These are phyloP conservation scores for Kwoniella pini DNA, from an alignment of 768 basidiomycete species.

Conservation along the genomic window DNA sequence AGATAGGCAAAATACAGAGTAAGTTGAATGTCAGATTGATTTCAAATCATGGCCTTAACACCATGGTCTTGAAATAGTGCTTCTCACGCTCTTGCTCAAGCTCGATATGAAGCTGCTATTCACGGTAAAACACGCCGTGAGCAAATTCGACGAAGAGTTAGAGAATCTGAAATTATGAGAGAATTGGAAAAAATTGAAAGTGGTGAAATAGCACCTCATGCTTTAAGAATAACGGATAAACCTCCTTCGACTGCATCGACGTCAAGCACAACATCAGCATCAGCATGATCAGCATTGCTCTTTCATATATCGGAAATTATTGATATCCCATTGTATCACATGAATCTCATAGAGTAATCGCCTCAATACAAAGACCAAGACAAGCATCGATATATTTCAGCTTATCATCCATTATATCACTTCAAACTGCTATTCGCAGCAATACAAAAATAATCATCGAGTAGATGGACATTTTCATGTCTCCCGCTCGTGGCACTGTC, in stretches of 20 bases:
- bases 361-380: too few species aligned
- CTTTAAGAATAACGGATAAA: not conserved
- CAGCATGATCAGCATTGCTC: too few species aligned
- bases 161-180: slow-evolving; percentile 38
- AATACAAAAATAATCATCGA: too few species aligned
- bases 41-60: not conserved
- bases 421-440: too few species aligned
- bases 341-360: too few species aligned
- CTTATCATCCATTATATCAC: too few species aligned
- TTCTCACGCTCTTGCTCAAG: slow-evolving; percentile 48
- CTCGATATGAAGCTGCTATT: slow-evolving; percentile 47
- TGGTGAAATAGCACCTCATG: slow-evolving; percentile 1
- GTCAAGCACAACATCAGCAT: not conserved
- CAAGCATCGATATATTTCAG: too few species aligned
- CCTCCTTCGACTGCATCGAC: not conserved
- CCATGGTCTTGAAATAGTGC: too few species aligned
- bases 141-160: slow-evolving; percentile 44
- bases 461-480: too few species aligned
- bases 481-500: too few species aligned
- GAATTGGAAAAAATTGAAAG: slow-evolving; percentile 43
- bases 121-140: slow-evolving; percentile 48
- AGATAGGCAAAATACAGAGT: slow-evolving; percentile 43
- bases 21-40: slow-evolving; percentile 9
- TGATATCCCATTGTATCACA: too few species aligned
- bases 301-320: too few species aligned